Base-by-base conservation (phyloP, 2,329 filamentous ascomycete genomes). In the Pseudopyricularia cyperi region DNA sequence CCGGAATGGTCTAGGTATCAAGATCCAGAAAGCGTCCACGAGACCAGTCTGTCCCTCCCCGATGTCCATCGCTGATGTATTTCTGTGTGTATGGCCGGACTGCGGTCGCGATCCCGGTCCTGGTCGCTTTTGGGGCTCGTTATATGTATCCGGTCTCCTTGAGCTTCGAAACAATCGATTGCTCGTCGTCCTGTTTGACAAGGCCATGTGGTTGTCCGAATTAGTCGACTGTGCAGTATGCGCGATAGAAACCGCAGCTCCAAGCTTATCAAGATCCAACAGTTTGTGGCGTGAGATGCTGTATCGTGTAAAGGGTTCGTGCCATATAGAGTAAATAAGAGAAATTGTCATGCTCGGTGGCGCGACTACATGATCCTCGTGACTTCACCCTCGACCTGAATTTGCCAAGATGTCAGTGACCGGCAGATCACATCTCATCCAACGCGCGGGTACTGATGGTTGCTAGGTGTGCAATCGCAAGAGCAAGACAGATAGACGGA, bases 311-410 rank as follows among this genome's bases (percentile, higher is more conserved):
- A 39, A 17, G n/a, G 17, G 37, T 19, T 19, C 19, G 19, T 42
- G 17, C 17, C 19, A 19, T 42, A 11, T 50, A 48, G 48, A 48
- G 28, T 49, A 35, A 34, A 39, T 42, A 52, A 44, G 35, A 42
- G 37, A 42, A 22, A 42, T 19, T 42, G n/a, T 42, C 37, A 19
- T 42, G 37, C 22, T 42, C 37, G 37, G 37, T 12, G 37, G 7
- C 17, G 19, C 22, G 37, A 42, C 67, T 84, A 90, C 85, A 90
- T 89, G 72, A 95, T 87, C 72, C 87, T 91, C 62, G 86, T 89
- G 68, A 90, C 82, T 72, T 90, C 87, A 73, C 90, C 87, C 75
- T 91, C 87, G 71, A 89, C 85, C 87, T 91, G 80, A 68, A 6
- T 42, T 42, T n/a, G 22, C 8, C 17, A 11, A 24, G 17, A 19